These are phyloP conservation scores for Candida insectalens DNA, from an alignment of 805 yeast species.

Conservation along the genomic window DNA sequence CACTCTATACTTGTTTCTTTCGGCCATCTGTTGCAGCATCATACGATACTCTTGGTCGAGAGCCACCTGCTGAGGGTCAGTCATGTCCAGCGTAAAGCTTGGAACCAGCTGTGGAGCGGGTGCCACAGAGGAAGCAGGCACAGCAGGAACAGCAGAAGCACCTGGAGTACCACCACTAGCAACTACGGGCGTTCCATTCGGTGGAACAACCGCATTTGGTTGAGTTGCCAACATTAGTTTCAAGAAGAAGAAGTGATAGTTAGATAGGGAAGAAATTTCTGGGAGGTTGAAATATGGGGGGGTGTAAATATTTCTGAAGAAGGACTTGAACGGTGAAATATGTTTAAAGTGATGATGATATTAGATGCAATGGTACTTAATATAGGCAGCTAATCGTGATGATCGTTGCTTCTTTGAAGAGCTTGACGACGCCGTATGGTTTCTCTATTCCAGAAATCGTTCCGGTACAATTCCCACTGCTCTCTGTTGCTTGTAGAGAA, in stretches of 20 bases:
- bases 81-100: conserved; percentile 2
- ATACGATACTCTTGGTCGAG: conserved; percentile 8
- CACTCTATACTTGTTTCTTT: conserved; percentile 5
- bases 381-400: no score
- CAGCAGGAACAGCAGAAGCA: no score
- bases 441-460: conserved; percentile 88
- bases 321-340: no score
- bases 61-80: conserved; percentile 6
- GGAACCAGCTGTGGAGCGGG: no score
- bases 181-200: no score
- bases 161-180: not conserved
- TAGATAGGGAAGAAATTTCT: no score
- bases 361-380: no score
- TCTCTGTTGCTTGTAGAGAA: conserved; percentile 80
- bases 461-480: conserved; percentile 90
- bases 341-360: no score
- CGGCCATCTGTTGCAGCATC: conserved; percentile 8
- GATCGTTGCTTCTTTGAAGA: conserved; percentile 12
- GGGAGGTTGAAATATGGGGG: no score
- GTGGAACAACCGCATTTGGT: no score
- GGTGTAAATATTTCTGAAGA: no score
- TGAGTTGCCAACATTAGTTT: not conserved
- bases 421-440: conserved; percentile 48
- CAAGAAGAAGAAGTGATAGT: not conserved
- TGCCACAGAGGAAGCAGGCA: no score